Evolutionary conservation across 768 basidiomycete genomes (phyloP).

Genomic region (Agaricus blazei): DNA sequence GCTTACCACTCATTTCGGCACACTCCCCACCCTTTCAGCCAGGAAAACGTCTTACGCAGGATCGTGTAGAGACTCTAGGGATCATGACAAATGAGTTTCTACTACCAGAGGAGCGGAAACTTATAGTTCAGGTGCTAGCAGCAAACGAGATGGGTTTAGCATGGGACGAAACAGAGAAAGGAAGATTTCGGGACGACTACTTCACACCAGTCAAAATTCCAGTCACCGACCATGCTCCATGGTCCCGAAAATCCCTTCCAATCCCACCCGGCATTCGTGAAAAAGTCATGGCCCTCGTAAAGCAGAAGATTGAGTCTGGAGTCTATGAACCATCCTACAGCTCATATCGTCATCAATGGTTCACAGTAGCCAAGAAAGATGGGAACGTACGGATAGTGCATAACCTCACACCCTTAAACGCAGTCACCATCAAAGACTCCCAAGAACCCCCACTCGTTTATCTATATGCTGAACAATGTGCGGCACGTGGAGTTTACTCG

Average conservation of each 20-base stretch:
- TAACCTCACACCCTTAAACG: constrained; percentile 32
- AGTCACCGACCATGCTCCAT: constrained; percentile 28
- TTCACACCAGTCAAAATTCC: constrained; percentile 25
- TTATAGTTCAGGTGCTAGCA: background rate
- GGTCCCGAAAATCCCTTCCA: constrained; percentile 27
- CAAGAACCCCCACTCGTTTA: constrained; percentile 27
- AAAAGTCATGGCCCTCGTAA: constrained; percentile 24
- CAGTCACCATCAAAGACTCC: constrained; percentile 31
- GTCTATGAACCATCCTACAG: constrained; percentile 31
- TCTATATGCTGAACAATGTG: constrained; percentile 25
- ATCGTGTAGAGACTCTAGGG: background rate
- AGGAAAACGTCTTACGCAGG: background rate
- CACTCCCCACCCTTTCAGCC: background rate
- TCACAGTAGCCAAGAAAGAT: constrained; percentile 32
- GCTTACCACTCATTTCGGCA: background rate
- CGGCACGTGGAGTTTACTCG: constrained; percentile 19
- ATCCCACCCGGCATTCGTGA: constrained; percentile 28
- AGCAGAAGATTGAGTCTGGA: constrained; percentile 27
- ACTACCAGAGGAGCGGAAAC: background rate
- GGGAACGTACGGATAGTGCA: constrained; percentile 30
- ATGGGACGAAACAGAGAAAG: constrained; percentile 14
- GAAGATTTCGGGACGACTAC: constrained; percentile 13
- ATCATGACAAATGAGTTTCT: background rate
- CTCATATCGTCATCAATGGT: constrained; percentile 32
- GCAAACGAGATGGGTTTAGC: constrained; percentile 2